A percentile compares a stretch with the other conserved stretches of the same genome.
Evolutionary conservation across 768 basidiomycete species (phyloP).

Genomic region (Hygrocybe punicea): DNA sequence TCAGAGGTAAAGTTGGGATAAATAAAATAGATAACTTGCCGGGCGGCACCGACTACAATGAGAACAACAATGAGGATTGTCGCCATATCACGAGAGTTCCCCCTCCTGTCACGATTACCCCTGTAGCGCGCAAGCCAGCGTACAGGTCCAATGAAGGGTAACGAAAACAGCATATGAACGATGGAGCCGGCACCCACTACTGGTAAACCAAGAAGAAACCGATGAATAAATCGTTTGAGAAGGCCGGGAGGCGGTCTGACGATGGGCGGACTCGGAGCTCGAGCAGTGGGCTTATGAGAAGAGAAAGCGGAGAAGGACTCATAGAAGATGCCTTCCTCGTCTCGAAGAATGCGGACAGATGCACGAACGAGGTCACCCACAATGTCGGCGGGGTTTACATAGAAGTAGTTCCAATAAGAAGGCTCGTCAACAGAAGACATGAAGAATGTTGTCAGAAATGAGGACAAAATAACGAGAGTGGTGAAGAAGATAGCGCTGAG

Average conservation of each 20-base stretch:
- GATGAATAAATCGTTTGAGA: constrained; percentile 54
- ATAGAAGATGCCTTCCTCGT: constrained; percentile 49
- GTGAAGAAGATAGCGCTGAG: constrained; percentile 63
- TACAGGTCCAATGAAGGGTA: constrained; percentile 62
- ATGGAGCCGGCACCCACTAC: constrained; percentile 74
- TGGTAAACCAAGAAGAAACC: constrained; percentile 76
- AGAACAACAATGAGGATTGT: constrained; percentile 63
- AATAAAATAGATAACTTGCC: constrained; percentile 36
- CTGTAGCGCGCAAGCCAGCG: constrained; percentile 69
- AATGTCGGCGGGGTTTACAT: constrained; percentile 51
- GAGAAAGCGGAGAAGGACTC: constrained; percentile 25
- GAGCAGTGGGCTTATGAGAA: constrained; percentile 10
- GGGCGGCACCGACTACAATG: constrained; percentile 58
- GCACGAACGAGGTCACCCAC: constrained; percentile 60
- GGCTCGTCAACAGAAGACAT: constrained; percentile 59
- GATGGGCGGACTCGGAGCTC: constrained; percentile 17
- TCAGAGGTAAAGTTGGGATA: background rate
- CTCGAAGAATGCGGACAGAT: constrained; percentile 58
- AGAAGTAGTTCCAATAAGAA: constrained; percentile 37
- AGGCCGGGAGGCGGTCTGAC: constrained; percentile 41
- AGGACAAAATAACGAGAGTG: constrained; percentile 61
- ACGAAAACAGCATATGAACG: constrained; percentile 64
- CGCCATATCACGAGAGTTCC: constrained; percentile 58
- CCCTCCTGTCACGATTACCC: constrained; percentile 51
- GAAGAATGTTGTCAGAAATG: constrained; percentile 66